Percentiles rank a stretch among this genome's conserved stretches.
These are phyloP conservation scores for Sordariomycetes sp. DNA, from an alignment of 2,329 filamentous ascomycete species.

Conservation along the genomic window DNA sequence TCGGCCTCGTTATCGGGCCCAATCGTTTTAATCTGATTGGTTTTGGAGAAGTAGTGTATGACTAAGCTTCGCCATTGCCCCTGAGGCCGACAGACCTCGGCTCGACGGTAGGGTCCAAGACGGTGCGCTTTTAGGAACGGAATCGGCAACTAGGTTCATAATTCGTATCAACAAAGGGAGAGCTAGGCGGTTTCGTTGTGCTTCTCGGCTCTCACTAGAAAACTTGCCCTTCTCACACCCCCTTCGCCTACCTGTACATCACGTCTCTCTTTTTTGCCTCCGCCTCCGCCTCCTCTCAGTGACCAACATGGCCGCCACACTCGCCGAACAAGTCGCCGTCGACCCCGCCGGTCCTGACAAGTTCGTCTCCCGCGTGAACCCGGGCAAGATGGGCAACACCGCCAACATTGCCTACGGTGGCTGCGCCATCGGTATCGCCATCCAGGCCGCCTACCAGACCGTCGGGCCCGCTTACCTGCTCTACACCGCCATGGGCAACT, in stretches of 20 bases:
- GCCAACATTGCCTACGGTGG: slow-evolving; percentile 23
- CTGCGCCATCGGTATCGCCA: slow-evolving; percentile 21
- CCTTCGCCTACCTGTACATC: not conserved
- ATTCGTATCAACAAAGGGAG: too few relatives aligned
- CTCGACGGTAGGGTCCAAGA: too few relatives aligned
- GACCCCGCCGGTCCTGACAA: not conserved
- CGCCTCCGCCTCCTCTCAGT: too few relatives aligned
- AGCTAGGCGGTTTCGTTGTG: too few relatives aligned
- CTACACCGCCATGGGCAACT: slow-evolving; percentile 27
- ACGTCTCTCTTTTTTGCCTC: slow-evolving; percentile 6
- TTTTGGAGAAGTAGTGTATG: too few relatives aligned
- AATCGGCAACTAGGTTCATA: too few relatives aligned
- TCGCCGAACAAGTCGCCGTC: slow-evolving; percentile 3
- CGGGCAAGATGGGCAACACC: slow-evolving; percentile 17
- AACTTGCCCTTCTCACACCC: not conserved
- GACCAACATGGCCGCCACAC: slow-evolving; percentile 7
- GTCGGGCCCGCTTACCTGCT: slow-evolving; percentile 20
- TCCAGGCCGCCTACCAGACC: slow-evolving; percentile 20
- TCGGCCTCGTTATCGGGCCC: too few relatives aligned
- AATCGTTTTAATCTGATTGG: too few relatives aligned
- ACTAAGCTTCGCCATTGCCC: too few relatives aligned
- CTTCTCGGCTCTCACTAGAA: too few relatives aligned
- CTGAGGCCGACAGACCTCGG: too few relatives aligned
- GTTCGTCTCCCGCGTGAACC: slow-evolving; percentile 14
- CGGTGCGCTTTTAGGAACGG: too few relatives aligned